Conservation (phyloP, 2,329 filamentous ascomycete species). For the Alternaria sp. region DNA sequence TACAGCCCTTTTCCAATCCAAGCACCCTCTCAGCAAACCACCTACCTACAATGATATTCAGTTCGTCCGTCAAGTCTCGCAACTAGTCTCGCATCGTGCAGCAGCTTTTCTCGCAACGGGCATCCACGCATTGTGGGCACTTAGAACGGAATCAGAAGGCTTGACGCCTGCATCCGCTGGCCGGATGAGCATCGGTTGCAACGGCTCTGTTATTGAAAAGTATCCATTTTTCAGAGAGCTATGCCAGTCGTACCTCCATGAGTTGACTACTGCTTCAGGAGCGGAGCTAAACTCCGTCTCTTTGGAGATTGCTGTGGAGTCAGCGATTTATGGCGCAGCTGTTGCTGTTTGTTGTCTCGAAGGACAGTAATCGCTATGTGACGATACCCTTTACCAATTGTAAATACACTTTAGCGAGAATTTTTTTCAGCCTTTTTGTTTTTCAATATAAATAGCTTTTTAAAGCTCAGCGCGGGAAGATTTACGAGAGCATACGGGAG, state of each 20-base stretch:
- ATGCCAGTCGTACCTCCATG: slow-evolving; percentile 71
- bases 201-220: slow-evolving; percentile 80
- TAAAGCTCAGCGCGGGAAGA: slow-evolving; percentile 2
- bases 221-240: slow-evolving; percentile 72
- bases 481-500: slow-evolving; percentile 23
- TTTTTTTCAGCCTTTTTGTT: slow-evolving; percentile 1
- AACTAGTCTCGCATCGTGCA: slow-evolving; percentile 65
- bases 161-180: slow-evolving; percentile 47
- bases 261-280: slow-evolving; percentile 58
- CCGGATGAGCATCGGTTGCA: slow-evolving; percentile 70
- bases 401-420: slow-evolving; percentile 17
- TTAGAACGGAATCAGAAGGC: slow-evolving; percentile 62
- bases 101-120: slow-evolving; percentile 69
- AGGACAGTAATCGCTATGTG: slow-evolving; percentile 24
- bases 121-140: slow-evolving; percentile 68
- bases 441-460: slow-evolving; percentile 8
- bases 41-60: slow-evolving; percentile 60
- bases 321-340: slow-evolving; percentile 77
- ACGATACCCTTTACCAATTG: slow-evolving; percentile 20
- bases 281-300: slow-evolving; percentile 60
- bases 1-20: slow-evolving; percentile 59
- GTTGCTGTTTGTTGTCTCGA: slow-evolving; percentile 64
- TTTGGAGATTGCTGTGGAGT: slow-evolving; percentile 75
- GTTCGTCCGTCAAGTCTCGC: slow-evolving; percentile 63
- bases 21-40: slow-evolving; percentile 59